Evolutionary conservation across 805 yeast species (phyloP).

Genomic region (Millerozyma acaciae): DNA sequence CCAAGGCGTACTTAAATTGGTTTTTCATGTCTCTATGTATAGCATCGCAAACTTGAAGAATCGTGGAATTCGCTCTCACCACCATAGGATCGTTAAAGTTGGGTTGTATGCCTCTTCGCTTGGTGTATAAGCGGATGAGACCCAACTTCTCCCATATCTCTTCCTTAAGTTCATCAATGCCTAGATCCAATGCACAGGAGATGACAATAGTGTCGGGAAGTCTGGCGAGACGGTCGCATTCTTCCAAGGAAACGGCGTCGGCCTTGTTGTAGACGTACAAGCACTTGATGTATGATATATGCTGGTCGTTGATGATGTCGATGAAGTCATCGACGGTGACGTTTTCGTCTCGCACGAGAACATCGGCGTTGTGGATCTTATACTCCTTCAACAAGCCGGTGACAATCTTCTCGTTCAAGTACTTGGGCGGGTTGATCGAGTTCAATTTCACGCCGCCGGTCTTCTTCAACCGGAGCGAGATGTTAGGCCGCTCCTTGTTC

Average conservation of each 20-base stretch:
- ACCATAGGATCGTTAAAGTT: slow-evolving; percentile 88
- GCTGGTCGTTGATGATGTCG: slow-evolving; percentile 83
- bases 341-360: slow-evolving; percentile 81
- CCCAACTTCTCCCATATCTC: slow-evolving; percentile 90
- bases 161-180: slow-evolving; percentile 82
- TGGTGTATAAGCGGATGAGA: slow-evolving; percentile 78
- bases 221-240: slow-evolving; percentile 86
- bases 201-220: slow-evolving; percentile 91
- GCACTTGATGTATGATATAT: slow-evolving; percentile 85
- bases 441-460: slow-evolving; percentile 91
- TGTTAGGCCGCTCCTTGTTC: slow-evolving; percentile 77
- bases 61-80: slow-evolving; percentile 72
- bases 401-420: slow-evolving; percentile 77
- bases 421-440: slow-evolving; percentile 74
- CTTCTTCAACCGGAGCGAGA: slow-evolving; percentile 71
- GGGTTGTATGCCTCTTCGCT: slow-evolving; percentile 78
- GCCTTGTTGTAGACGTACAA: slow-evolving; percentile 92
- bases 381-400: slow-evolving; percentile 77
- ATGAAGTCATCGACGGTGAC: slow-evolving; percentile 89
- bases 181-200: slow-evolving; percentile 86
- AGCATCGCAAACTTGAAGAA: slow-evolving; percentile 85
- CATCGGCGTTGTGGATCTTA: slow-evolving; percentile 90
- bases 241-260: slow-evolving; percentile 93
- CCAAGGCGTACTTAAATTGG: slow-evolving; percentile 89
- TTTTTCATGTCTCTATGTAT: slow-evolving; percentile 90